Evolutionary conservation across 2,329 filamentous ascomycete genomes (phyloP).

Genomic region (Verticillium dahliae): DNA sequence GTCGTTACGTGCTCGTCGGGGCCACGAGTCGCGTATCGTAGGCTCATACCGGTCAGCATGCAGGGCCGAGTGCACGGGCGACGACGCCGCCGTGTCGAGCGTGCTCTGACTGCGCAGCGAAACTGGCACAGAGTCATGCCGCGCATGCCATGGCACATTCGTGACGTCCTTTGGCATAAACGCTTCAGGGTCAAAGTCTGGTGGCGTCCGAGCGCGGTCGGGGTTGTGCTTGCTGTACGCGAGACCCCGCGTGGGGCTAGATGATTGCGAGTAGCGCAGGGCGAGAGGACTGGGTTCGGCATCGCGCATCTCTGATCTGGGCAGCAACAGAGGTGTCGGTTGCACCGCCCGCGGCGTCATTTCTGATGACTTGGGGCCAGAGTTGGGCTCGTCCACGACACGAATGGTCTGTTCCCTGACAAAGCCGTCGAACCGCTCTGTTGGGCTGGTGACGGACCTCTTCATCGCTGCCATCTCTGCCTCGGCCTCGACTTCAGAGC

Average conservation of each 20-base stretch:
- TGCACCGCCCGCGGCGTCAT: conserved; percentile 2
- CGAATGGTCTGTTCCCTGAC: conserved; percentile 7
- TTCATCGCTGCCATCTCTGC: background rate
- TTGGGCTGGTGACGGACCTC: background rate
- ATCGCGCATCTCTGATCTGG: conserved; percentile 4
- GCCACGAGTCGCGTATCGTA: conserved; percentile 23
- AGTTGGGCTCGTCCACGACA: conserved; percentile 5
- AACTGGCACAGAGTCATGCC: conserved; percentile 22
- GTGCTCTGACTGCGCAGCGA: conserved; percentile 28
- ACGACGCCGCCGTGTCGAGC: conserved; percentile 23
- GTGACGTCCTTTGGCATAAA: conserved; percentile 23
- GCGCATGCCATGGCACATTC: conserved; percentile 21
- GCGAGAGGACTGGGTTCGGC: conserved; percentile 13
- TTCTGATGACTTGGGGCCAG: conserved; percentile 3
- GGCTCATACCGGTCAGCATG: conserved; percentile 22
- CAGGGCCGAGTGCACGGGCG: conserved; percentile 19
- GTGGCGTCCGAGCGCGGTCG: conserved; percentile 13
- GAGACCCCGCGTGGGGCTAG: conserved; percentile 1
- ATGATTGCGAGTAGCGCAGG: conserved; percentile 8
- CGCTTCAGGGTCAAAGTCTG: conserved; percentile 11
- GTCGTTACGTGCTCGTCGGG: conserved; percentile 15
- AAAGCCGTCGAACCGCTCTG: background rate
- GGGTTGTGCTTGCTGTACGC: conserved; percentile 6
- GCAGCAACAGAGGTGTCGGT: conserved; percentile 10
- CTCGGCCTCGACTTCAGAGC: background rate